These are phyloP conservation scores for Boletus speciosus DNA, from an alignment of 768 basidiomycete genomes.

Conservation along the genomic window DNA sequence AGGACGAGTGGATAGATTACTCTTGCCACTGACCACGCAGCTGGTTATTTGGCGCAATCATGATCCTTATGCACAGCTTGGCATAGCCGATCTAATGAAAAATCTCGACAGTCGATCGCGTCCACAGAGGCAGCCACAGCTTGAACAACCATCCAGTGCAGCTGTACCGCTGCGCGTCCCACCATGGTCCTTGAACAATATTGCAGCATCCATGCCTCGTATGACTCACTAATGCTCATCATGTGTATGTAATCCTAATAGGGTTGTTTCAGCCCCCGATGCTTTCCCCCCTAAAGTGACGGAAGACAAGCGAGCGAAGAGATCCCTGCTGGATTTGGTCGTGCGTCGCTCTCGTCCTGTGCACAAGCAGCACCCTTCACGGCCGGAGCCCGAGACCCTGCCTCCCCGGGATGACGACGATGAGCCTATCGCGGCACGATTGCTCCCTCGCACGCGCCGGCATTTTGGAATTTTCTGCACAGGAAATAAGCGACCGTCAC, in stretches of 20 bases:
- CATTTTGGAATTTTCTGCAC: conserved; percentile 40
- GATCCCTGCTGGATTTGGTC: conserved; percentile 1
- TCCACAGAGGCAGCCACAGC: conserved; percentile 16
- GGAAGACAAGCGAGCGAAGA: conserved; percentile 17
- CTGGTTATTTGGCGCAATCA: conserved; percentile 27
- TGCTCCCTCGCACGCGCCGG: conserved; percentile 16
- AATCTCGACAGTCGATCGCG: conserved; percentile 11
- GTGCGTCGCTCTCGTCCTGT: conserved; percentile 22
- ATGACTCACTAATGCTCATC: conserved; percentile 8
- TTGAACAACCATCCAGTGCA: conserved; percentile 13
- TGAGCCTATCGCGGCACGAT: conserved; percentile 6
- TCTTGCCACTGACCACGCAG: conserved; percentile 32
- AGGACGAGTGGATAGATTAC: conserved; percentile 33
- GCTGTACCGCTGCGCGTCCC: conserved; percentile 13
- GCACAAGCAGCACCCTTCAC: conserved; percentile 24
- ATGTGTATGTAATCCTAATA: conserved; percentile 4
- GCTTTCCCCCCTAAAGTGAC: conserved; percentile 28
- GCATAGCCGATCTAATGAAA: conserved; percentile 32
- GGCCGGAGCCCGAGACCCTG: conserved; percentile 7
- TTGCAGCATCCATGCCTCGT: conserved; percentile 38
- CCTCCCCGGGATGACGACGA: conserved; percentile 5
- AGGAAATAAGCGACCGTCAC: conserved; percentile 23
- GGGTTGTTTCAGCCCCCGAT: conserved; percentile 35
- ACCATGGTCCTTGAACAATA: conserved; percentile 24
- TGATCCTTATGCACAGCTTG: conserved; percentile 33